Percentiles rank a stretch among this genome's conserved stretches.
phyloP scores from a whole-genome alignment of 2,329 filamentous ascomycete species.

The Alternaria arborescens region DNA sequence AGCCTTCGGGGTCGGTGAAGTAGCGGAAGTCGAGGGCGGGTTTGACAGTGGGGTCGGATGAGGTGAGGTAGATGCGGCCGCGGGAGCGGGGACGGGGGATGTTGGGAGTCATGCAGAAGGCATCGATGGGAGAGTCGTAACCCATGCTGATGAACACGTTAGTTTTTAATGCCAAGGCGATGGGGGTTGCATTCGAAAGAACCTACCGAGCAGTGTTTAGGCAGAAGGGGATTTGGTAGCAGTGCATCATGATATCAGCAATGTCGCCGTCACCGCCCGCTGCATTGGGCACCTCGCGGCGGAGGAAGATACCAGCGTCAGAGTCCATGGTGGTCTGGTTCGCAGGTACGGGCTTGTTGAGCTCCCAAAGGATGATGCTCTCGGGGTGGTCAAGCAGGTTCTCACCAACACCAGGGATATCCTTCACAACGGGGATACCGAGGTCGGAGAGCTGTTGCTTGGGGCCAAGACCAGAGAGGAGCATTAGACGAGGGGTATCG shows the following conservation, averaged over 20 bases:
- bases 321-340: slow-evolving; percentile 93
- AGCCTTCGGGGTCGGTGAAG: slow-evolving; percentile 86
- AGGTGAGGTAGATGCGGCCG: slow-evolving; percentile 80
- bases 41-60: slow-evolving; percentile 77
- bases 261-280: slow-evolving; percentile 74
- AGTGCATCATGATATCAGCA: slow-evolving; percentile 94
- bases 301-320: slow-evolving; percentile 87
- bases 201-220: slow-evolving; percentile 76
- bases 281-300: slow-evolving; percentile 76
- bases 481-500: slow-evolving; percentile 76
- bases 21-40: slow-evolving; percentile 88
- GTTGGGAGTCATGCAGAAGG: slow-evolving; percentile 94
- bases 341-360: slow-evolving; percentile 77
- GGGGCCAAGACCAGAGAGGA: slow-evolving; percentile 61
- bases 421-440: slow-evolving; percentile 63
- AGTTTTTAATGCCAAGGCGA: slow-evolving; percentile 6
- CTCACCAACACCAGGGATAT: slow-evolving; percentile 69
- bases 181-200: background rate
- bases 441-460: slow-evolving; percentile 57
- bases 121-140: slow-evolving; percentile 74
- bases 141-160: slow-evolving; percentile 62
- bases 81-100: slow-evolving; percentile 83
- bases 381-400: slow-evolving; percentile 73
- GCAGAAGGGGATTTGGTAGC: slow-evolving; percentile 93
- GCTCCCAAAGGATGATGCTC: slow-evolving; percentile 76